Evolutionary conservation across 2,329 filamentous ascomycete species (phyloP), one percentile per base, ranked within the genome.

Genomic region (Lanzia echinophila): DNA sequence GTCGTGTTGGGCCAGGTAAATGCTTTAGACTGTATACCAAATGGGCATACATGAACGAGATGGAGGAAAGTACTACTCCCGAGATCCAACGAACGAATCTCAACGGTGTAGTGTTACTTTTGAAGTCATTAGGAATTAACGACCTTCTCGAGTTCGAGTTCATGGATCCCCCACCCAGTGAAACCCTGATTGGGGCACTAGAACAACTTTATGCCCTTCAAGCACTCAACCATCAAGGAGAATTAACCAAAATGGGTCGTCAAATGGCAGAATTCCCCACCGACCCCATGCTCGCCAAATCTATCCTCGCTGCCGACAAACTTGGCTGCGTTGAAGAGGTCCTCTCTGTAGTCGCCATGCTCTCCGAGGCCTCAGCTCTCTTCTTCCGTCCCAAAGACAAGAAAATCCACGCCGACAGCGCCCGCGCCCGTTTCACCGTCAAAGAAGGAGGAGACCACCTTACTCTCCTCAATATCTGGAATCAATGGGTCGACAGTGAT

Each of bases 371-470:
- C 1, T 90, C 86, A 3, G 86, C 90, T 0, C 79, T 99, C 5
- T 99, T 96, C 75, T 95, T 95, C 78, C 81, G 90, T 0, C 91
- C 94, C 19, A 96, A 96, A 24, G 91, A 99, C 72, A 96, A 97
- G 76, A 96, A 96, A 69, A 86, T 96, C 28, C 89, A 96, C 65
- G 94, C 94, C 12, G 92, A 99, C 69, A 89, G 87, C 58, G 94
- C 94, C 0, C 84, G 90, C 13, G 86, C 87, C 34, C 83, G 92
- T 1, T 97, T 97, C 71, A 95, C 90, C 0, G 77, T 92, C 67
- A 89, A 90, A 63, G 90, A 95, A 57, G 91, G 91, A 34, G 94
- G 94, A 41, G 94, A 99, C 67, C 88, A 96, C 64, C 69, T 94
- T 5, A 90, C 89, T 0, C 79, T 95, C 1, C 81, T 97, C 46